Evolutionary conservation across 139 green algal species (phyloP).

Genomic region (Chlorella ohadii): DNA sequence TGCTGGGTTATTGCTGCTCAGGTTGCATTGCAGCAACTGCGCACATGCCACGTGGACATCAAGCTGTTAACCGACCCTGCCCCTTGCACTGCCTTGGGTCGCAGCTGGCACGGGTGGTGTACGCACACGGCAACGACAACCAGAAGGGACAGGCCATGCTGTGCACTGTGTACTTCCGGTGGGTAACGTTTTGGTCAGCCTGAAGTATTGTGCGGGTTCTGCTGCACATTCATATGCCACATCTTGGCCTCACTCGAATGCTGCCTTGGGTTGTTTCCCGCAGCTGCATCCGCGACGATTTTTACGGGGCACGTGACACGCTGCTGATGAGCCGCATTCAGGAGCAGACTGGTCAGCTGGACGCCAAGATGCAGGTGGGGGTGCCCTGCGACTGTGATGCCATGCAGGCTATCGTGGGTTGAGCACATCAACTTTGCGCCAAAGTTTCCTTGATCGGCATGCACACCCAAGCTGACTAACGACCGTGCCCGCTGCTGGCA

Average conservation of each 20-base stretch:
- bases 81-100: too few species aligned
- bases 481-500: slow-evolving; percentile 55
- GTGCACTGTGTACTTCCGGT: slow-evolving; percentile 94
- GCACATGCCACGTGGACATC: too few species aligned
- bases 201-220: too few species aligned
- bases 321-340: slow-evolving; percentile 98
- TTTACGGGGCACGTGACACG: slow-evolving; percentile 91
- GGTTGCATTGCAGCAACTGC: too few species aligned
- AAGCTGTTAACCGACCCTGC: too few species aligned
- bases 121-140: slow-evolving; percentile 93
- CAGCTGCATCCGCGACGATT: slow-evolving; percentile 88
- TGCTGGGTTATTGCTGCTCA: too few species aligned
- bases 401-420: not conserved
- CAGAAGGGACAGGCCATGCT: slow-evolving; percentile 97
- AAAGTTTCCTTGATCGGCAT: too few species aligned
- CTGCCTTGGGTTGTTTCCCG: not conserved
- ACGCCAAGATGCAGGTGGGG: slow-evolving; percentile 60
- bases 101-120: slow-evolving; percentile 80
- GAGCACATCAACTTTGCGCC: not conserved
- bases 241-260: too few species aligned
- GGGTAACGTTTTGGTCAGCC: not conserved
- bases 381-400: not conserved
- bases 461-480: too few species aligned
- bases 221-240: too few species aligned
- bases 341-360: slow-evolving; percentile 67